Base-by-base conservation (phyloP, 2,329 filamentous ascomycete species). In the Nemania sp. region DNA sequence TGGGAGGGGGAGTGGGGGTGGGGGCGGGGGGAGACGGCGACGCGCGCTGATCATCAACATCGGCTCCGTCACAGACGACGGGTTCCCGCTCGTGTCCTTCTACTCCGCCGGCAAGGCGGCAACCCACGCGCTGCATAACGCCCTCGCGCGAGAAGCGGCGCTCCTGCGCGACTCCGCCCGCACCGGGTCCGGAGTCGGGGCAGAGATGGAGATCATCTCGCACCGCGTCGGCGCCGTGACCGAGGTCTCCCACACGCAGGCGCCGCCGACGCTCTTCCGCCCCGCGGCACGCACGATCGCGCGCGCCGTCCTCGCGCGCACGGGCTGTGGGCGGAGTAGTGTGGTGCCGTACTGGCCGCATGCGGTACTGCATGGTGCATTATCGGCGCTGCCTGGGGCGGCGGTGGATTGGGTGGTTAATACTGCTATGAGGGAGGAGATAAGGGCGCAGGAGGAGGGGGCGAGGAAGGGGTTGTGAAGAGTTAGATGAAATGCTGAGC, bases 101-200 rank as follows among this genome's bases (percentile, higher is more conserved):
- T 74, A 74, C 67, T 69, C 68, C 5, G 73, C 73, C 1, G 62
- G 66, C 24, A 73, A 74, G 41, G 66, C 70, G 26, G 70, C 70
- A 0, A 24, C 54, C n/a, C 67, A 72, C 49, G 53, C 63, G 20
- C 67, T 71, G 27, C 67, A 68, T 52, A 61, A 64, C 32, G 69
- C 72, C 51, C 13, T 71, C 8, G 69, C 68, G 66, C 35, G 66
- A 2, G 86, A 88, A 73, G 77, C 84, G 76, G 71, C 69, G 13
- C 66, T 79, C 8, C 15, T 51, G 7, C 32, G 32, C 13, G 41
- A 45, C 15, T 18, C 15, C 13, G 41, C n/a, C 22, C 68, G 67
- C 32, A 47, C 53, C 32, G 32, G 11, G 6, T 11, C 10, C 35
- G 59, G 8, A 64, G 58, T 6, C 43, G 64, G 5, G 69, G 65